Evolutionary conservation across 331 rosid species (phyloP).

Genomic region (Quercus lobata): DNA sequence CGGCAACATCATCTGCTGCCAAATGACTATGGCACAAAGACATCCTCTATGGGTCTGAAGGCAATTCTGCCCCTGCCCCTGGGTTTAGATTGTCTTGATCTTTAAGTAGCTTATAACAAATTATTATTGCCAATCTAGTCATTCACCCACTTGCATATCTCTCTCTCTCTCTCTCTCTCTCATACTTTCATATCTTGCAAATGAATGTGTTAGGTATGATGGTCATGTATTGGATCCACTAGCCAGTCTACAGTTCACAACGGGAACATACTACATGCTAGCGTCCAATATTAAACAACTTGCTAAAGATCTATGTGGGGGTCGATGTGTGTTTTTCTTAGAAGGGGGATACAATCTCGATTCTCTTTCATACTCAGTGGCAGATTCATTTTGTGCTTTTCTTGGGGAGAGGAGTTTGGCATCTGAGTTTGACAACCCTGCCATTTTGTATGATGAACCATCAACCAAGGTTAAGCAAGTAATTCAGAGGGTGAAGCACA

Average conservation of each 20-base stretch:
- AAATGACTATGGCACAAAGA: too few species aligned
- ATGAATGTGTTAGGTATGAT: slow-evolving; percentile 52
- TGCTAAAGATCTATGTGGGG: slow-evolving; percentile 70
- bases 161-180: too few species aligned
- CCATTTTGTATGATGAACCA: slow-evolving; percentile 84
- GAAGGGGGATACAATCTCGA: slow-evolving; percentile 94
- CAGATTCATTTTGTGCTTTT: slow-evolving; percentile 84
- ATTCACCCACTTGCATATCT: slow-evolving; percentile 1
- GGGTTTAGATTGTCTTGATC: background rate
- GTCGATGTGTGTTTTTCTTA: slow-evolving; percentile 87
- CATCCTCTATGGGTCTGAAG: too few species aligned
- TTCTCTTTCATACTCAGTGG: slow-evolving; percentile 84
- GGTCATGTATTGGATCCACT: slow-evolving; percentile 90
- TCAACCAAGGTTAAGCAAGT: slow-evolving; percentile 58
- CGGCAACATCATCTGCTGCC: too few species aligned
- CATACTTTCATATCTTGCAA: slow-evolving; percentile 4
- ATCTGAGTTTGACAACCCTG: slow-evolving; percentile 67
- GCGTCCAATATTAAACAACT: slow-evolving; percentile 73
- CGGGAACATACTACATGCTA: slow-evolving; percentile 86
- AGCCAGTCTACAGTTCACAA: slow-evolving; percentile 77
- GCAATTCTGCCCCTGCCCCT: too few species aligned
- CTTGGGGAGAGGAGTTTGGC: slow-evolving; percentile 85
- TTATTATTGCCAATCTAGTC: slow-evolving; percentile 2
- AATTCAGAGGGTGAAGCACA: slow-evolving; percentile 61
- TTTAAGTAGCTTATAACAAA: background rate